phyloP scores from a whole-genome alignment of 148 eudicot genomes.

The Fagopyrum homotropicum region DNA sequence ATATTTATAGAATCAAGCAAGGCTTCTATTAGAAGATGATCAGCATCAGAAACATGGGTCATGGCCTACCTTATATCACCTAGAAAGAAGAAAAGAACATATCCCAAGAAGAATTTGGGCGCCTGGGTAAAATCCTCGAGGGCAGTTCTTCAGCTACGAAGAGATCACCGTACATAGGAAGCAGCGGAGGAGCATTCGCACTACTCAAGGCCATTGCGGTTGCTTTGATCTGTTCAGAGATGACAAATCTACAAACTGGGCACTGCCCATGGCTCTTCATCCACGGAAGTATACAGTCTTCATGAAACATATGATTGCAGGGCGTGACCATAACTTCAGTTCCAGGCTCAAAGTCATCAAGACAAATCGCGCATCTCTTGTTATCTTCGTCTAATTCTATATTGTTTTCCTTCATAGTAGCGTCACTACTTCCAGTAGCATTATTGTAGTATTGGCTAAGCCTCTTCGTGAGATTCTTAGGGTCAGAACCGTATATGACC shows the following conservation, averaged over 20 bases:
- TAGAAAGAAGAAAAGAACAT: constrained; percentile 7
- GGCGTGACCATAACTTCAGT: constrained; percentile 54
- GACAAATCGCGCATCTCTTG: constrained; percentile 69
- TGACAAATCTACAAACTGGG: constrained; percentile 57
- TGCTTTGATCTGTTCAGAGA: constrained; percentile 20
- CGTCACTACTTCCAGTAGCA: constrained; percentile 15
- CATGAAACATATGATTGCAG: constrained; percentile 86
- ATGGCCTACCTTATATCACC: background rate
- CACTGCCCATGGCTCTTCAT: constrained; percentile 62
- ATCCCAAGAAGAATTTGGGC: background rate
- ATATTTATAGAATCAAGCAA: background rate
- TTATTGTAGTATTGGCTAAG: constrained; percentile 39
- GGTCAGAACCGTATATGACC: constrained; percentile 44
- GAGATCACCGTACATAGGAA: constrained; percentile 4
- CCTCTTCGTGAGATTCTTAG: constrained; percentile 37
- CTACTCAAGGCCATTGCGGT: background rate
- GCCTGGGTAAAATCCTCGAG: background rate
- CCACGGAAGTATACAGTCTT: constrained; percentile 92
- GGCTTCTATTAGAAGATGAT: background rate
- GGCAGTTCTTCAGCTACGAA: background rate
- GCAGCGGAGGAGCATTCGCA: background rate
- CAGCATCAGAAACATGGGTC: background rate
- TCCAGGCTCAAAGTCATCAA: constrained; percentile 62
- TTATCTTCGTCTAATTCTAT: constrained; percentile 25
- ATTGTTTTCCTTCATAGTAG: constrained; percentile 6